A percentile compares a stretch with the other conserved stretches of the same genome.
Conservation (phyloP, 2,329 filamentous ascomycete species). For the Aspergillus proliferans region DNA sequence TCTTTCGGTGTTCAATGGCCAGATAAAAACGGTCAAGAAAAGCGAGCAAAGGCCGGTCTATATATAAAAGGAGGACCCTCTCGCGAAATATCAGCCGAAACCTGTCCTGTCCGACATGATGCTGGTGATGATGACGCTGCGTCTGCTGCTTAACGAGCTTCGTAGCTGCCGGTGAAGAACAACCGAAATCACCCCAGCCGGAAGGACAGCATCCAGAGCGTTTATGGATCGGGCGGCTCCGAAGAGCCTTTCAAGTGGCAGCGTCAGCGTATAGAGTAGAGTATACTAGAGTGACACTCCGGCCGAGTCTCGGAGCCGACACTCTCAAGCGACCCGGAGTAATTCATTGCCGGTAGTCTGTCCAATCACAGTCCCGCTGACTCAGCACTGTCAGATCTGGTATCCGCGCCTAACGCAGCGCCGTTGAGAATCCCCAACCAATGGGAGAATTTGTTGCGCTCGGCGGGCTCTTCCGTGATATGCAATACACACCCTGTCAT, state of each 20-base stretch:
- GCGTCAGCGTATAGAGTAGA: not conserved
- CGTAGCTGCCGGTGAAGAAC: conserved; percentile 9
- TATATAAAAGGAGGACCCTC: not conserved
- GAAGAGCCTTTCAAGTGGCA: not conserved
- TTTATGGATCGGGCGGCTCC: not conserved
- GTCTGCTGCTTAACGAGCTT: not conserved
- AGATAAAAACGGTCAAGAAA: not conserved
- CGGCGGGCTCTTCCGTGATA: not conserved
- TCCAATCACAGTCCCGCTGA: not conserved
- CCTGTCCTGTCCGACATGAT: not conserved
- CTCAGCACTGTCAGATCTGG: not conserved
- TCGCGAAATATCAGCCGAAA: not conserved
- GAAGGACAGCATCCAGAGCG: conserved; percentile 13
- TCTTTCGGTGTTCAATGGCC: not conserved
- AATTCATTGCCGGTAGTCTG: not conserved
- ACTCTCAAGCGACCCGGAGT: not conserved
- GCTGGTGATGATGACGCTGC: not conserved
- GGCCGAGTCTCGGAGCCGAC: conserved; percentile 19
- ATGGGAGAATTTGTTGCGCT: not conserved
- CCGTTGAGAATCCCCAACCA: not conserved
- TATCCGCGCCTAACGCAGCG: not conserved
- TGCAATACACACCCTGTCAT: not conserved
- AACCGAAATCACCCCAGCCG: conserved; percentile 21
- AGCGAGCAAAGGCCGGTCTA: not conserved
- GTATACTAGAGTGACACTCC: not conserved